Evolutionary conservation across 208 protist genomes (phyloP), one percentile per base, ranked within the genome.

Genomic region (Trypanosomatidae sp.): DNA sequence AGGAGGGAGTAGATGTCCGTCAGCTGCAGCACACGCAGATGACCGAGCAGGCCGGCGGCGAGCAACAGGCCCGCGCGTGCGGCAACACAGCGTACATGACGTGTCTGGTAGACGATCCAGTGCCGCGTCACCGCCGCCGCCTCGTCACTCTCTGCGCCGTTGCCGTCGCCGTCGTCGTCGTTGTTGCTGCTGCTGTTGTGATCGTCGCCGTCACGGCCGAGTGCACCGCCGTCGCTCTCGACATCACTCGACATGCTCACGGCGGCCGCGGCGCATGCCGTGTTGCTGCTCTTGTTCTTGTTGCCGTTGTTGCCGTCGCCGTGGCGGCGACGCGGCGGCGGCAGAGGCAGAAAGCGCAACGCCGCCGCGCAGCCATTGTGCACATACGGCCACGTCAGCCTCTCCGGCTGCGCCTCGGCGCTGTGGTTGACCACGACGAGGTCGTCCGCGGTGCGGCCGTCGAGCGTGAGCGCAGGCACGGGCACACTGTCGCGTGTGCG

Each of bases 81-180:
- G 5, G 77, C 63, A 4, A 66, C 59, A 43, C 61, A 74, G 24
- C 51, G 41, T 6, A 83, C 68, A 47, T 71, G 75, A 7, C 71
- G 71, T n/a, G 74, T 87, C 42, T 92, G 83, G 57, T 92, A 87
- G 42, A 92, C 61, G n/a, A 92, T 61, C 75, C 77, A 87, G 51
- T 92, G 73, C 3, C 75, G 61, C 32, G 75, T 86, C 44, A 88
- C 72, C 15, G 23, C 76, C 61, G 43, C 40, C 47, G 51, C 49
- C 5, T 22, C 38, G 10, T 45, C 41, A 13, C 27, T 26, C 2
- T 22, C 41, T 11, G 19, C 32, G 26, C 3, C 18, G 21, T n/a
- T 25, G 15, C 21, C 7, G 3, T 26, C 27, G 27, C 16, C 26
- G 1, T 21, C 51, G 18, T 4, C 32, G 6, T 25, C 44, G 11